Conservation (phyloP, 2,329 filamentous ascomycete genomes). For the Arthrobotrys entomopaga region DNA sequence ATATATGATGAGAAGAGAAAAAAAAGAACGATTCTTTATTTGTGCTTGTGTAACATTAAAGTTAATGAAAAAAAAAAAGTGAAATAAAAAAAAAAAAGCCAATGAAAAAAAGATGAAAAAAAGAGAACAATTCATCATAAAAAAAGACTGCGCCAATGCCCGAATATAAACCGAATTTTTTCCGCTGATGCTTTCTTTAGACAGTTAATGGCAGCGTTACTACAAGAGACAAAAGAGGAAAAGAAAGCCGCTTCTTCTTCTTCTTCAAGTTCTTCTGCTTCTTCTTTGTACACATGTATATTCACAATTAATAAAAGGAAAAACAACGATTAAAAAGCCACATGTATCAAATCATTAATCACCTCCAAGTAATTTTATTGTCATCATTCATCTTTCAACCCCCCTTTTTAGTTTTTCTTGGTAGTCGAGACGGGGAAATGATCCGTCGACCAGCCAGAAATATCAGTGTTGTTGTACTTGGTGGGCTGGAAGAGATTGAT, state of each 20-base stretch:
- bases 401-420: conserved; percentile 17
- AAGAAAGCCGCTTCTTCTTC: conserved; percentile 28
- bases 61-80: background rate
- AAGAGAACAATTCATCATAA: conserved; percentile 48
- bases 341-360: too few species aligned
- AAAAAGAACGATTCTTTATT: conserved; percentile 49
- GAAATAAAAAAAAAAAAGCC: conserved; percentile 15
- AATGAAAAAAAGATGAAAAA: background rate
- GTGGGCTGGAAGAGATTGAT: conserved; percentile 52
- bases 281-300: conserved; percentile 52
- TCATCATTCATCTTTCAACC: background rate
- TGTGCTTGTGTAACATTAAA: conserved; percentile 24
- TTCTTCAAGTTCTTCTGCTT: background rate
- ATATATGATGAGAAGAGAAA: conserved; percentile 8
- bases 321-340: conserved; percentile 3
- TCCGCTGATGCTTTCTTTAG: conserved; percentile 48
- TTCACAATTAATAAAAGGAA: conserved; percentile 19
- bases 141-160: conserved; percentile 53
- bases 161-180: conserved; percentile 50
- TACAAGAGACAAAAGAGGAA: conserved; percentile 31
- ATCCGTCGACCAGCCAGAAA: conserved; percentile 51
- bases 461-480: conserved; percentile 54
- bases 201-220: conserved; percentile 49
- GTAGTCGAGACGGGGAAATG: conserved; percentile 17
- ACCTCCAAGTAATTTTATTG: too few species aligned